Percentiles rank a stretch among this genome's conserved stretches.
Conservation (phyloP, 1,284 basidiomycete species). For the Heliocybe sulcata region DNA sequence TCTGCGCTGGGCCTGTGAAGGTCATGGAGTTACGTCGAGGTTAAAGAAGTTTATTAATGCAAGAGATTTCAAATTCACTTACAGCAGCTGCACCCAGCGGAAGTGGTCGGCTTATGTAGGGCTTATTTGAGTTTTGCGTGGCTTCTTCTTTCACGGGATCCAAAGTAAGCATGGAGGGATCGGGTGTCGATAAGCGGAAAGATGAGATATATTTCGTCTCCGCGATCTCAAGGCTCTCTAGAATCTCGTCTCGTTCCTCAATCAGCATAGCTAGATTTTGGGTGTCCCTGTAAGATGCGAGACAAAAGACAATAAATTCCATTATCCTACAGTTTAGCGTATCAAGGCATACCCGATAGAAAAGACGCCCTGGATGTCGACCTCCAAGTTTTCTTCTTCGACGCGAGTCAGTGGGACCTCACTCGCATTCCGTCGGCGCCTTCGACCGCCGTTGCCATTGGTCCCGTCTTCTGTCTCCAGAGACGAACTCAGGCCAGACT, state of each 20-base stretch:
- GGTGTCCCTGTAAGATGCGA: slow-evolving; percentile 45
- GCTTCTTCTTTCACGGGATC: slow-evolving; percentile 5
- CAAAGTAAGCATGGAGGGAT: slow-evolving; percentile 36
- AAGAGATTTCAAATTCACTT: slow-evolving; percentile 1
- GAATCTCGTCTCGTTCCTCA: slow-evolving; percentile 61
- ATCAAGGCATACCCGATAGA: slow-evolving; percentile 51
- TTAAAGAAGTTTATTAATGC: slow-evolving; percentile 6
- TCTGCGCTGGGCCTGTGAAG: neutral
- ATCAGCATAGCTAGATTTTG: slow-evolving; percentile 57
- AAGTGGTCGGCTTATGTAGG: slow-evolving; percentile 60
- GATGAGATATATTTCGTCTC: slow-evolving; percentile 73
- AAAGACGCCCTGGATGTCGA: slow-evolving; percentile 67
- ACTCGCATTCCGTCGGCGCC: slow-evolving; percentile 19
- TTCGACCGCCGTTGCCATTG: slow-evolving; percentile 6
- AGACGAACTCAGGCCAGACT: slow-evolving; percentile 53
- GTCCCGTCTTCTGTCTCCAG: slow-evolving; percentile 24
- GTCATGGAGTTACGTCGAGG: slow-evolving; percentile 13
- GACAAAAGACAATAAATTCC: neutral
- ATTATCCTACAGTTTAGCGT: slow-evolving; percentile 2
- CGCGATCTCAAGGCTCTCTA: slow-evolving; percentile 71
- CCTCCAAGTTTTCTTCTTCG: slow-evolving; percentile 41
- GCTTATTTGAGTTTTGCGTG: slow-evolving; percentile 28
- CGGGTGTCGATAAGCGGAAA: slow-evolving; percentile 64
- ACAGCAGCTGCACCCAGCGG: slow-evolving; percentile 32
- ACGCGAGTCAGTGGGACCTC: slow-evolving; percentile 30